A percentile compares a stretch with the other conserved stretches of the same genome.
phyloP scores from a whole-genome alignment of 768 basidiomycete species.

The Trametes maxima region DNA sequence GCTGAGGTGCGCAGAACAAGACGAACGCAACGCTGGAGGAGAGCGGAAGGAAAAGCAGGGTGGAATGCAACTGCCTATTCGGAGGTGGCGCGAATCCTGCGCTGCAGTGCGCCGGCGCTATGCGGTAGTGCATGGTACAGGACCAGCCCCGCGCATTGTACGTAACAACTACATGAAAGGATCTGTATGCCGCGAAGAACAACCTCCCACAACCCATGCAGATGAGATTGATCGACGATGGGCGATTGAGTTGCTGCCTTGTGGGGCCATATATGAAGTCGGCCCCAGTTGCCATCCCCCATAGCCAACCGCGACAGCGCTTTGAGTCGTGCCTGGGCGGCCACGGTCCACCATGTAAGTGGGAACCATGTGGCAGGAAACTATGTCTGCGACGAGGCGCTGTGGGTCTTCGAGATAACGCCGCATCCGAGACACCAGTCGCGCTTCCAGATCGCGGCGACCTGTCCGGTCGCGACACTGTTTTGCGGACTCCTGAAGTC shows the following conservation, averaged over 20 bases:
- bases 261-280: slow-evolving; percentile 20
- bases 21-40: not conserved
- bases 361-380: not conserved
- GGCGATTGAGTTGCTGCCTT: slow-evolving; percentile 22
- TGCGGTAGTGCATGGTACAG: not conserved
- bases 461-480: slow-evolving; percentile 80
- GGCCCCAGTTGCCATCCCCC: not conserved
- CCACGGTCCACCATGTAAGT: not conserved
- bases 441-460: slow-evolving; percentile 70
- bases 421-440: slow-evolving; percentile 88
- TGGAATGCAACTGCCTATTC: slow-evolving; percentile 24
- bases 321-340: not conserved
- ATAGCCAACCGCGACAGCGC: not conserved
- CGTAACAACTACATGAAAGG: slow-evolving; percentile 25
- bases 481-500: slow-evolving; percentile 60
- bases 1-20: not conserved
- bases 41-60: not conserved
- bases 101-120: slow-evolving; percentile 11
- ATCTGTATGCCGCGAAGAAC: slow-evolving; percentile 12
- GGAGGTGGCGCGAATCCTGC: slow-evolving; percentile 20
- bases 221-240: slow-evolving; percentile 26
- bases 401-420: slow-evolving; percentile 44
- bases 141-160: slow-evolving; percentile 9
- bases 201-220: slow-evolving; percentile 12
- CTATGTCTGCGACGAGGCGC: not conserved